phyloP scores from a whole-genome alignment of 2,329 filamentous ascomycete species.

The Parafenestella ontariensis region DNA sequence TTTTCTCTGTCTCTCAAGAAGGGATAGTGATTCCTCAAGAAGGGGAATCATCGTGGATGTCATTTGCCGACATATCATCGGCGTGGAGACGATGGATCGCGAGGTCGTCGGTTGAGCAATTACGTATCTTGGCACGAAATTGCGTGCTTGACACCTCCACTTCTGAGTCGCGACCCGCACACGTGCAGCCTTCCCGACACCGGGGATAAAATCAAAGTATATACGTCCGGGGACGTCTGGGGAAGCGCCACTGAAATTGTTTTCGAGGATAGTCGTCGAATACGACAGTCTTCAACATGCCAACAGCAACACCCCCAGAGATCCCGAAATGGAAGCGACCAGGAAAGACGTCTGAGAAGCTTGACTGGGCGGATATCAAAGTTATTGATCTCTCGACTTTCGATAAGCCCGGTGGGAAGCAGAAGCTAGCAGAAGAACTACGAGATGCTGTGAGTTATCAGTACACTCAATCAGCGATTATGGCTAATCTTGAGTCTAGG shows the following conservation, averaged over 20 bases:
- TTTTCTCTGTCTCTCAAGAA: no score
- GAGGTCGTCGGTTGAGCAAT: conserved; percentile 8
- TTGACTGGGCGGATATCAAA: conserved; percentile 41
- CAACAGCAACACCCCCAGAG: conserved; percentile 23
- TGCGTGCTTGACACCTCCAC: conserved; percentile 31
- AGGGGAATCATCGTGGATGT: conserved; percentile 2
- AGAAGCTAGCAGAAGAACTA: conserved; percentile 61
- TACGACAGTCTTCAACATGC: conserved; percentile 23
- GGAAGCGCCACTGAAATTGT: not conserved
- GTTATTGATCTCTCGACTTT: conserved; percentile 56
- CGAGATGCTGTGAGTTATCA: conserved; percentile 56
- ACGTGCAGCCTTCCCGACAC: conserved; percentile 7
- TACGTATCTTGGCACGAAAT: conserved; percentile 33
- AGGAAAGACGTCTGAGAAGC: conserved; percentile 27
- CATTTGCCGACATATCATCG: not conserved
- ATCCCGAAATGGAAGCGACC: conserved; percentile 39
- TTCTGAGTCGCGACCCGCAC: conserved; percentile 14
- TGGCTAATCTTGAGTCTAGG: conserved; percentile 14
- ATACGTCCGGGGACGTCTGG: not conserved
- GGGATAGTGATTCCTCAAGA: not conserved
- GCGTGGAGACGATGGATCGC: not conserved
- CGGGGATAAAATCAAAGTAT: conserved; percentile 1
- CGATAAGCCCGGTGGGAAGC: conserved; percentile 61
- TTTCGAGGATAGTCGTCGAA: not conserved
- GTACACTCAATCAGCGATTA: not conserved